Conservation (phyloP, 2,329 filamentous ascomycete species). For the Colletotrichum spaethianum region DNA sequence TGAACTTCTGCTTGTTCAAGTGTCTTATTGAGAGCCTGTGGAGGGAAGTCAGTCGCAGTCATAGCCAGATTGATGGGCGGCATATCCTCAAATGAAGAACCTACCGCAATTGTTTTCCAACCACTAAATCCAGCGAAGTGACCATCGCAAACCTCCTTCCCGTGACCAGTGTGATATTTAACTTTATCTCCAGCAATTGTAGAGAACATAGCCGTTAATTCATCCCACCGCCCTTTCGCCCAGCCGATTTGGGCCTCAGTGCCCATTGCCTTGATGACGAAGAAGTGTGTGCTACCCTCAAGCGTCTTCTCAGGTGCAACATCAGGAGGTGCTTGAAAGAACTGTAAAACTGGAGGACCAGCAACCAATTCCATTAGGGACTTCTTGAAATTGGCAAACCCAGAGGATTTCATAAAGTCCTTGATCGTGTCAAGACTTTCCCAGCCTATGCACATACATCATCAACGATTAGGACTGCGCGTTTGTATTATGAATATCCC, state of each 20-base stretch:
- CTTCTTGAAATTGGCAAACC: conserved; percentile 1
- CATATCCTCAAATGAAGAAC: background rate
- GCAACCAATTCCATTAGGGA: background rate
- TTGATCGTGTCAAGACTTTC: conserved; percentile 10
- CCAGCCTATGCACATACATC: background rate
- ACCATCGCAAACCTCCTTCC: background rate
- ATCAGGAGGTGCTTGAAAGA: background rate
- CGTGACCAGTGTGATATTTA: conserved; percentile 13
- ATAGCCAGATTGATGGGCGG: too few relatives aligned
- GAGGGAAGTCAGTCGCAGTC: background rate
- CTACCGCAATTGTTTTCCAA: conserved; percentile 18
- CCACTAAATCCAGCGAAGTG: conserved; percentile 26
- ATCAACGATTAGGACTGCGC: background rate
- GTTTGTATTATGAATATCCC: too few relatives aligned
- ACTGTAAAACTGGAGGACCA: conserved; percentile 1
- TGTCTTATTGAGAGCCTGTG: conserved; percentile 10
- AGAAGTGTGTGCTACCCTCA: conserved; percentile 10
- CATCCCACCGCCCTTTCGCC: conserved; percentile 8
- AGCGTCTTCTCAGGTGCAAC: conserved; percentile 3
- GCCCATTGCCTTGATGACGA: conserved; percentile 20
- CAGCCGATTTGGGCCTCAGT: background rate
- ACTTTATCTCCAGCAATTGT: background rate
- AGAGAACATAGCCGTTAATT: background rate
- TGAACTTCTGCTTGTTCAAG: background rate
- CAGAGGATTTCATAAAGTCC: background rate